Base-by-base conservation (phyloP, 2,329 filamentous ascomycete genomes). In the Neonectria punicea region DNA sequence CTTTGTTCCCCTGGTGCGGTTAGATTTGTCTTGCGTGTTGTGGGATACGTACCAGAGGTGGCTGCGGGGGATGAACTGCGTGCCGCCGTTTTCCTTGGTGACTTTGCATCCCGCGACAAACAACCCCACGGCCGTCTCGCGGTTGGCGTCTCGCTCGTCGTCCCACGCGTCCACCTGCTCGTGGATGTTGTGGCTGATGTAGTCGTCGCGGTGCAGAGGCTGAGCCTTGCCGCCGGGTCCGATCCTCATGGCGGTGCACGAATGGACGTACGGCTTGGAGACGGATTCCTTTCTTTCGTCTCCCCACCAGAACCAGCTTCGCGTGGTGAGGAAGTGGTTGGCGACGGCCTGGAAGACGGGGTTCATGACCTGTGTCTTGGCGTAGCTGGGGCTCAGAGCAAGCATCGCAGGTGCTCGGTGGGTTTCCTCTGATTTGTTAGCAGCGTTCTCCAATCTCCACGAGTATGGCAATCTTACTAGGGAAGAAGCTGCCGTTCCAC, bases 181-280 rank as follows among this genome's bases (percentile, higher is more conserved):
- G 20, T 63, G 54, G 16, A 65, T 51, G 2, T 69, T 69, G 18
- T 68, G 67, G 22, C 57, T 59, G 25, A 69, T 67, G 7, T 68
- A 68, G 14, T 70, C 66, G n/a, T 70, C 67, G 1, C 66, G 63
- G 20, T 69, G 66, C n/a, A 69, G 66, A 2, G 66, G 67, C 25
- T 69, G 65, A 1, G 67, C 67, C 4, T 66, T 68, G 2, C 49
- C 67, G 3, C 65, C 66, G 30, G 67, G 67, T 0, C 66, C 66
- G 18, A 70, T 70, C 6, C 63, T 56, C 66, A 69, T 69, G 2
- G 66, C 67, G 1, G 50, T 51, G 16, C 58, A 61, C 1, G 66
- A 68, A 55, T 69, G 66, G 16, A 68, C n/a, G 51, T 69, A 64
- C 2, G 67, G 66, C 22, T 62, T 68, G 3, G 67, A 69, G 2